Base-by-base conservation (phyloP, 495 filamentous ascomycete genomes). In the Penicillium steckii region DNA sequence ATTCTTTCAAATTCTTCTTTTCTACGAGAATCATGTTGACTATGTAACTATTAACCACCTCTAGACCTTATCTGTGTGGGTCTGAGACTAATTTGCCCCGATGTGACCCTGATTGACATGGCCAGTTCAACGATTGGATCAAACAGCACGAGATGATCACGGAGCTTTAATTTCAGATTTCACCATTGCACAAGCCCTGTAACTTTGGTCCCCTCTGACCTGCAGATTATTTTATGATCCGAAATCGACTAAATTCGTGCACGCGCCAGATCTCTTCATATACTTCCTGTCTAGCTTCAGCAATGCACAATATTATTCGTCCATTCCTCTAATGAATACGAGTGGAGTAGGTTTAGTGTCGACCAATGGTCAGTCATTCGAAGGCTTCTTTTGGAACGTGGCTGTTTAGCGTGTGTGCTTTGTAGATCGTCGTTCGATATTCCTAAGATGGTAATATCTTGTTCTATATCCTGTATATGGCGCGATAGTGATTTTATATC, bases 51-150 rank as follows among this genome's bases (percentile, higher is more conserved):
- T 12, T 6, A 12, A 29, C 6, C 27, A 29, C 6, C 5, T 41
- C 38, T 41, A 23, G 21, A 41, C 38, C 38, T 41, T 41, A 41
- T 41, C 38, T 41, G 8, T 8, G 38, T 41, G 38, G 38, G 18
- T 23, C 21, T 22, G 38, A 21, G 38, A 23, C 46, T 15, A 48
- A 25, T 33, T 38, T 21, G 46, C 46, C 26, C 24, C 48, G 48
- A 51, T 51, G 48, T 51, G 12, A 51, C 48, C 47, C 32, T 44
- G 17, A 51, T 32, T 42, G 15, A n/a, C 10, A 35, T 33, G 25
- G 13, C 12, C 10, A 13, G 18, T 2, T 4, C 19, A 2, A 24
- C 33, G 13, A 43, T 26, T 44, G 48, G 27, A 21, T 19, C 38
- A 41, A 25, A 44, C 41, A 51, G 44, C 15, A 19, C 15, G 25